A percentile compares a stretch with the other conserved stretches of the same genome.
phyloP scores from a whole-genome alignment of 371 early-diverging fungal species.

The Circinella umbellata region DNA sequence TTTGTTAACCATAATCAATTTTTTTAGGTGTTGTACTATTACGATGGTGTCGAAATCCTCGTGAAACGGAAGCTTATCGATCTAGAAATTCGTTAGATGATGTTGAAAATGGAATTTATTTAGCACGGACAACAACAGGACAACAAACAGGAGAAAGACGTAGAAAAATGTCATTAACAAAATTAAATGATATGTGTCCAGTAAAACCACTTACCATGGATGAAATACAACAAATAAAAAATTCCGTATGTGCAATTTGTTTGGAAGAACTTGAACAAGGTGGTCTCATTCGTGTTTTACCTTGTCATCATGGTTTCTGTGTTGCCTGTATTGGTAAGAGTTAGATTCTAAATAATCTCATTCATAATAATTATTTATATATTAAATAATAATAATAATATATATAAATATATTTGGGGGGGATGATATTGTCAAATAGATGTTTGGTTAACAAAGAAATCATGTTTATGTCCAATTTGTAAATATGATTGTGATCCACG shows the following conservation, averaged over 20 bases:
- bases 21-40: constrained; percentile 36
- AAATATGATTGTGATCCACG: constrained; percentile 34
- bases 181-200: constrained; percentile 14
- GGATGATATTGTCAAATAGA: constrained; percentile 25
- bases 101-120: constrained; percentile 21
- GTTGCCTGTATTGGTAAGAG: constrained; percentile 48
- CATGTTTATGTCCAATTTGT: constrained; percentile 47
- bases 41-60: constrained; percentile 42
- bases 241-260: constrained; percentile 43
- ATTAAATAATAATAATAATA: no score
- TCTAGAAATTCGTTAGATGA: constrained; percentile 13
- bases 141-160: constrained; percentile 29
- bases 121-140: constrained; percentile 14
- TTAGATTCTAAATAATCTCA: neutral
- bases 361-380: neutral
- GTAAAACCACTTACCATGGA: constrained; percentile 7
- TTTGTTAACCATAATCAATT: neutral
- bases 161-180: constrained; percentile 29
- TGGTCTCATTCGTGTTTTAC: constrained; percentile 37
- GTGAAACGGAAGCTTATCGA: constrained; percentile 13
- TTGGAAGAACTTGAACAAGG: constrained; percentile 43
- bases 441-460: constrained; percentile 46
- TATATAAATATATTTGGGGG: no score
- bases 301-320: constrained; percentile 50
- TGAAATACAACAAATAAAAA: constrained; percentile 24